Evolutionary conservation across 345 rosid species (phyloP).

Genomic region (Aquilaria malaccensis): DNA sequence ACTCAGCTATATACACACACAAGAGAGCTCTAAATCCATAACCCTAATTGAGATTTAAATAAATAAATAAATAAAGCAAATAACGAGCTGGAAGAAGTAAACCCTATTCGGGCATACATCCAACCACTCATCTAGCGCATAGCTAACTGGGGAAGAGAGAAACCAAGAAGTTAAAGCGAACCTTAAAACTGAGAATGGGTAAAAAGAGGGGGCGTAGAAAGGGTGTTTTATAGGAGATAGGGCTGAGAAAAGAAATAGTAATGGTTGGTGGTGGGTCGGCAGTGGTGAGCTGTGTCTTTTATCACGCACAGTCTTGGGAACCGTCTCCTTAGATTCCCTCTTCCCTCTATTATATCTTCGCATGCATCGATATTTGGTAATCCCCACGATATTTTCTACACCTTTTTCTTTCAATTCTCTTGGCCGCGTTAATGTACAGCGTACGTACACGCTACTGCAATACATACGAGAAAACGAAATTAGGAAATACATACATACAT

Average conservation of each 20-base stretch:
- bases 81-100: too few relatives aligned
- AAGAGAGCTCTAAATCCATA: too few relatives aligned
- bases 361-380: not conserved
- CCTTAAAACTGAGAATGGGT: not conserved
- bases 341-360: slow-evolving; percentile 4
- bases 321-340: slow-evolving; percentile 21
- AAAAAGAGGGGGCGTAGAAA: not conserved
- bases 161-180: not conserved
- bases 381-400: slow-evolving; percentile 4
- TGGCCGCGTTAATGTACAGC: not conserved
- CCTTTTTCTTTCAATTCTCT: not conserved
- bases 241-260: not conserved
- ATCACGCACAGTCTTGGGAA: slow-evolving; percentile 18
- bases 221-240: not conserved
- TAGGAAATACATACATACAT: too few relatives aligned
- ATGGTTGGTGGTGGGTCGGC: slow-evolving; percentile 9
- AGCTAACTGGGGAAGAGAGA: not conserved
- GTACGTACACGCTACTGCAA: too few relatives aligned
- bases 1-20: too few relatives aligned
- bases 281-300: slow-evolving; percentile 6
- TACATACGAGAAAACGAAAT: too few relatives aligned
- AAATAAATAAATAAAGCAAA: too few relatives aligned
- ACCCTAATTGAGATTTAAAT: too few relatives aligned
- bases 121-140: too few relatives aligned
- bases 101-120: too few relatives aligned